Base-by-base conservation (phyloP, 2,329 filamentous ascomycete species). In the Zymoseptoria passerinii region DNA sequence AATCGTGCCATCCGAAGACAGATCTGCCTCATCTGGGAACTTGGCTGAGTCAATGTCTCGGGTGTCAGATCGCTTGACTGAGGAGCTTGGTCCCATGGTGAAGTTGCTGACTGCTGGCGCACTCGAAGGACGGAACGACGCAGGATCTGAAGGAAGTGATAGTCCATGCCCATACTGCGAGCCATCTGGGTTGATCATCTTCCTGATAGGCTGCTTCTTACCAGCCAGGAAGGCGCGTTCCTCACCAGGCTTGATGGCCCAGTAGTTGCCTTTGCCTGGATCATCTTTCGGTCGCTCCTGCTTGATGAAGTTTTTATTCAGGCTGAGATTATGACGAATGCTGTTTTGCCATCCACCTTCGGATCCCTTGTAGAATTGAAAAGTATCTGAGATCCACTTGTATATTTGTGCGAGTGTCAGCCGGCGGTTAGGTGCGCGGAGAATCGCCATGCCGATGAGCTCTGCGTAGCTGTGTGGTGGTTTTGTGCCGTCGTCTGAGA, bases 261-360 rank as follows among this genome's bases (percentile, higher is more conserved):
- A 97, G 77, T 97, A 97, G 74, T 96, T 92, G 50, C 94, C 94
- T 75, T 97, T 97, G 67, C 94, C 94, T 2, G 92, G 92, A 69
- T 97, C 94, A 71, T 96, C 92, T 79, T 97, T 97, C 58, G 92
- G 91, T 59, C 94, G 84, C 74, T 96, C 92, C 70, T 95, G 88
- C 77, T 97, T 97, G 72, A 92, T 86, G 70, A 97, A 97, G 52
- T 89, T 90, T 76, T 97, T 97, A 80, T 96, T 95, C 50, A 99
- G 80, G 70, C 92, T 96, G 35, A 99, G 84, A 67, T 99, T 99
- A 75, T 99, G 94, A 35, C 94, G 88, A 72, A 99, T 99, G 77
- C 94, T 97, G 75, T 99, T 99, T 75, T 97, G 92, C 94, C 94
- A 99, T 63, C 94, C 92, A 9, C 89, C 85, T 68, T 96, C 91